Evolutionary conservation across 441 rosid species (phyloP), one percentile per base, ranked within the genome.

Genomic region (Metrosideros polymorpha): DNA sequence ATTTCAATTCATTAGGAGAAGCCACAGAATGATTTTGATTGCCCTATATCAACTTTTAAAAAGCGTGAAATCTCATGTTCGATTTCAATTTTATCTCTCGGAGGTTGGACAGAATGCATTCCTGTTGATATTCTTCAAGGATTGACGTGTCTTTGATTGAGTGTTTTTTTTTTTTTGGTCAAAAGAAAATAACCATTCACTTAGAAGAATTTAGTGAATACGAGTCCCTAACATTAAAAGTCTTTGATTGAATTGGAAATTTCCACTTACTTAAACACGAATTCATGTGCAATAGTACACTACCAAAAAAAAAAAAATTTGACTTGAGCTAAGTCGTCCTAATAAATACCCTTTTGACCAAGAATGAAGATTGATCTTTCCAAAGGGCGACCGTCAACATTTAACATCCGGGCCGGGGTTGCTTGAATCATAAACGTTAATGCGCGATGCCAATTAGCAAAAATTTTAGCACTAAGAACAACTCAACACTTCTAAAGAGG

Each of bases 71-170:
- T 59, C 39, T 59, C 22, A 7, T 61, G 71, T 30, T 61, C 0
- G 3, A 15, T 59, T 29, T 30, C 3, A 15, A 59, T 59, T 29
- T 29, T 35, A 4, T 29, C 39, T 19, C 22, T 29, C 15, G 10
- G 3, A 59, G 32, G 19, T 59, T 0, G 39, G 14, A 29, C 30
- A 59, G 29, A 29, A 59, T 29, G 17, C 6, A 27, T 27, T 57
- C 15, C 17, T n/a, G 14, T 59, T 59, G 0, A 4, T n/a, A 13
- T n/a, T n/a, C 5, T 0, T 15, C 13, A 29, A 30, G 9, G 1
- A n/a, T 57, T 3, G 19, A 14, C 39, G 39, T 30, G 71, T 29
- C 18, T 30, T 57, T n/a, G n/a, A n/a, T n/a, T n/a, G n/a, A n/a
- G n/a, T n/a, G n/a, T n/a, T n/a, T n/a, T n/a, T n/a, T n/a, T n/a